These are phyloP conservation scores for Tylopilus vinaceipallidus DNA, from an alignment of 768 basidiomycete genomes.

Conservation along the genomic window DNA sequence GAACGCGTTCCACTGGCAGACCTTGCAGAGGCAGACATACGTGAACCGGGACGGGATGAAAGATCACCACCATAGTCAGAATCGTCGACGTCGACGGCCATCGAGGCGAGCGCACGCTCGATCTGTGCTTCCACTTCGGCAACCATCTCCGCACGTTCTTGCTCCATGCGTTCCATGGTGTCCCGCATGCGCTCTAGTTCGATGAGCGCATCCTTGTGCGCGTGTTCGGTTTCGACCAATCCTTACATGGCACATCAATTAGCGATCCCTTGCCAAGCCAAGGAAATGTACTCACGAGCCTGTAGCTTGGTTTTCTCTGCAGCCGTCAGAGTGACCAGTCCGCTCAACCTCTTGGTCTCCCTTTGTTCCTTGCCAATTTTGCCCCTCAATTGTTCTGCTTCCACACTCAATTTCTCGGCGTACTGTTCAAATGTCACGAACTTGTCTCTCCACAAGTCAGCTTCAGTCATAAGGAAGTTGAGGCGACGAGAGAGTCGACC, in stretches of 20 bases:
- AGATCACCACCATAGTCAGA: conserved; percentile 60
- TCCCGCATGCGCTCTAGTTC: conserved; percentile 84
- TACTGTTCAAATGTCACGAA: conserved; percentile 94
- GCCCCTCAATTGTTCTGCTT: conserved; percentile 78
- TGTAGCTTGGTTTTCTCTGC: conserved; percentile 79
- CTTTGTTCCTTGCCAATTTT: conserved; percentile 92
- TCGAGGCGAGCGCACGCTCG: conserved; percentile 79
- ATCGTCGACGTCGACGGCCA: conserved; percentile 74
- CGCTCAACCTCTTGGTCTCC: conserved; percentile 83
- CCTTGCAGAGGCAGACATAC: conserved; percentile 56
- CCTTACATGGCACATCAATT: conserved; percentile 42
- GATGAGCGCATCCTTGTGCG: conserved; percentile 74
- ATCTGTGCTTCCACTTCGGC: conserved; percentile 94
- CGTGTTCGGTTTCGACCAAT: conserved; percentile 75
- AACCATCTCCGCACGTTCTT: conserved; percentile 84
- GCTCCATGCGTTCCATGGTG: conserved; percentile 85
- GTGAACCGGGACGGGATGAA: conserved; percentile 68
- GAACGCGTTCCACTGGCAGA: conserved; percentile 47
- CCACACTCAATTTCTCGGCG: conserved; percentile 84
- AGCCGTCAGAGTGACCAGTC: conserved; percentile 72
- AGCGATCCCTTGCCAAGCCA: conserved; percentile 1
- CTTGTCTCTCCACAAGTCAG: conserved; percentile 88
- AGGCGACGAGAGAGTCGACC: conserved; percentile 80
- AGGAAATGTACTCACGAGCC: conserved; percentile 52
- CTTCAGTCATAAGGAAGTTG: conserved; percentile 91